Conservation (phyloP, 1,139 yeast genomes). For the Pichia kudriavzevii region DNA sequence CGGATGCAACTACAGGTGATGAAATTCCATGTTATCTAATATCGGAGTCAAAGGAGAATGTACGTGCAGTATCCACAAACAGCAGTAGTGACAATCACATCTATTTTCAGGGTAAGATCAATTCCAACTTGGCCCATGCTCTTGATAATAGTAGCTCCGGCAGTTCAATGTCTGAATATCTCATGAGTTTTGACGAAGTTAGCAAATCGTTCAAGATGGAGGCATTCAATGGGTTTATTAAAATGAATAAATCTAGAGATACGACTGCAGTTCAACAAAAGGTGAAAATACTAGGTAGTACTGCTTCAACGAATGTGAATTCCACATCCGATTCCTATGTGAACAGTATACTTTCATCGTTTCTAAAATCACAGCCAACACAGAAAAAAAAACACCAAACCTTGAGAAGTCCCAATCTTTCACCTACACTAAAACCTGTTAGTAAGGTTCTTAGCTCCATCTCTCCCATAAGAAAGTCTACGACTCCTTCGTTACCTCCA, state of each 20-base stretch:
- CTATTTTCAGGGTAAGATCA: slow-evolving; percentile 21
- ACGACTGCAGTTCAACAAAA: too few relatives aligned
- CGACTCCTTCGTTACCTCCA: too few relatives aligned
- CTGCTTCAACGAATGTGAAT: too few relatives aligned
- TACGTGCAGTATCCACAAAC: slow-evolving; percentile 13
- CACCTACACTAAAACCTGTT: too few relatives aligned
- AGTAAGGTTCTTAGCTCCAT: slow-evolving; percentile 1
- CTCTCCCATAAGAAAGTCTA: slow-evolving; percentile 10
- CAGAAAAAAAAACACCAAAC: background rate
- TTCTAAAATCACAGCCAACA: background rate
- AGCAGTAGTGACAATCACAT: slow-evolving; percentile 12
- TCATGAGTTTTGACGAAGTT: slow-evolving; percentile 23
- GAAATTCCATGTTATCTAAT: slow-evolving; percentile 15
- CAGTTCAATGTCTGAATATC: slow-evolving; percentile 17
- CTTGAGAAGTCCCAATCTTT: background rate
- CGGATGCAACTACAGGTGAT: slow-evolving; percentile 1
- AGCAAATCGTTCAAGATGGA: slow-evolving; percentile 22
- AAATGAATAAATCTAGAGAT: slow-evolving; percentile 27
- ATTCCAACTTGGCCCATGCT: background rate
- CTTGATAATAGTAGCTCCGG: background rate
- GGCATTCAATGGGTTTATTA: slow-evolving; percentile 21
- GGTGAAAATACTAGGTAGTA: too few relatives aligned
- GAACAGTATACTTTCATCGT: slow-evolving; percentile 2
- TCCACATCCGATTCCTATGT: background rate
- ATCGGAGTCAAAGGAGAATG: slow-evolving; percentile 20